A percentile compares a stretch with the other conserved stretches of the same genome.
These are phyloP conservation scores for Cryptosporidium meleagridis DNA, from an alignment of 169 alveolate genomes.

Conservation along the genomic window DNA sequence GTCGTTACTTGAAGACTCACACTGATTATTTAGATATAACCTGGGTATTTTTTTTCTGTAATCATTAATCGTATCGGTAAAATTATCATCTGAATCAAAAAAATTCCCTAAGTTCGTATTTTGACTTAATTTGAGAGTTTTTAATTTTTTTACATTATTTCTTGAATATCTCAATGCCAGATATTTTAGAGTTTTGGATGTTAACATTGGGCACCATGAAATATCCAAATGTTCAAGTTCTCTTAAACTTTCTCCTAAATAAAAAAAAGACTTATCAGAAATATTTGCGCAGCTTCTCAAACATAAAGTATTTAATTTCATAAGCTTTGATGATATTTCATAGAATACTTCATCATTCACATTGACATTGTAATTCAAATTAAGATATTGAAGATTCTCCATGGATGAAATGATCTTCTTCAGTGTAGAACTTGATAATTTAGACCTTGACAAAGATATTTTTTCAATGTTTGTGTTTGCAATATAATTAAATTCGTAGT, in stretches of 20 bases:
- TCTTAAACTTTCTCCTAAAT: neutral
- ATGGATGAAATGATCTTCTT: constrained; percentile 3
- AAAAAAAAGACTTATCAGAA: constrained; percentile 35
- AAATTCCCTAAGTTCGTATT: constrained; percentile 34
- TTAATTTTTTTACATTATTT: neutral
- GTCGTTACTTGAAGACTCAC: neutral
- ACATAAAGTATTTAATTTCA: constrained; percentile 2
- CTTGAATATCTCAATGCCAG: constrained; percentile 56
- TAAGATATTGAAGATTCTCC: constrained; percentile 25
- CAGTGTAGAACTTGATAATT: constrained; percentile 22
- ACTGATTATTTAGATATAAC: constrained; percentile 3
- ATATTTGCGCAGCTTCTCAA: constrained; percentile 62
- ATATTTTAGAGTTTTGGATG: constrained; percentile 37
- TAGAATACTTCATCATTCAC: constrained; percentile 42
- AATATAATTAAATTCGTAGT: constrained; percentile 14
- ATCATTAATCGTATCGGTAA: neutral
- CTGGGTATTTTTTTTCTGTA: constrained; percentile 35
- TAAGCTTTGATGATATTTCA: neutral
- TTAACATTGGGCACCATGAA: constrained; percentile 69
- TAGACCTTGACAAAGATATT: constrained; percentile 34
- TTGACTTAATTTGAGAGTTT: constrained; percentile 52
- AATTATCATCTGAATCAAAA: neutral
- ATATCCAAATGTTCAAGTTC: constrained; percentile 44
- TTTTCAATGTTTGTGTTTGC: constrained; percentile 30
- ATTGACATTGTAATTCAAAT: constrained; percentile 26